Base-by-base conservation (phyloP, 2,329 filamentous ascomycete species). In the Trichoderma atrobrunneum region DNA sequence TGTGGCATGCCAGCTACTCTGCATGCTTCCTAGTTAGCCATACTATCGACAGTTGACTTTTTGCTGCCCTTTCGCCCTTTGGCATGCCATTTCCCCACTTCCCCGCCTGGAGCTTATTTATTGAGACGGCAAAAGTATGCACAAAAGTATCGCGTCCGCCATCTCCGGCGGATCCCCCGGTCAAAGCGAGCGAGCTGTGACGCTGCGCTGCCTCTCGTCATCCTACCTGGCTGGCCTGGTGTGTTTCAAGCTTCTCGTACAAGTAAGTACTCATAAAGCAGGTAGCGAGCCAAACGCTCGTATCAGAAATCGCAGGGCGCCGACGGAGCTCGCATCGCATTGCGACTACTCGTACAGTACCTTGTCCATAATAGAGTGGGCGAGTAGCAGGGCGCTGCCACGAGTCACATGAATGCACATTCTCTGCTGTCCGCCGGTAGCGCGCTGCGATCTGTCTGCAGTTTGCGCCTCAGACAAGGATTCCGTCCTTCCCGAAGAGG, bases 401-500 rank as follows among this genome's bases (percentile, higher is more conserved):
- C n/a, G 66, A 54, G 66, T 69, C 66, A 69, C 66, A 69, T 69
- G 66, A 34, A 54, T 51, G 57, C 56, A 16, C 30, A 61, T 69
- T 61, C 39, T 61, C 56, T 61, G 65, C 65, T 68, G 65, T 24
- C 57, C 66, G 66, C 66, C 57, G 28, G 54, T 69, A 69, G 66
- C 66, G 66, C 66, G 66, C 56, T 69, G 66, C 57, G 39, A 69
- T 61, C 66, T 69, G 54, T 30, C 36, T 62, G 39, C 56, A 12
- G 54, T 62, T 61, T 36, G 26, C 66, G 66, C 66, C 66, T 69
- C 56, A 61, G 60, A 62, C 57, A 51, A 54, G 57, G 64, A 62
- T 69, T 69, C 66, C 66, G 66, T 61, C 66, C 66, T 69, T 69
- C 66, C 66, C 66, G 66, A 61, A 69, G 66, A 61, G 66, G 66